Base-by-base conservation (phyloP, 495 filamentous ascomycete species). In the Cercophora scortea region DNA sequence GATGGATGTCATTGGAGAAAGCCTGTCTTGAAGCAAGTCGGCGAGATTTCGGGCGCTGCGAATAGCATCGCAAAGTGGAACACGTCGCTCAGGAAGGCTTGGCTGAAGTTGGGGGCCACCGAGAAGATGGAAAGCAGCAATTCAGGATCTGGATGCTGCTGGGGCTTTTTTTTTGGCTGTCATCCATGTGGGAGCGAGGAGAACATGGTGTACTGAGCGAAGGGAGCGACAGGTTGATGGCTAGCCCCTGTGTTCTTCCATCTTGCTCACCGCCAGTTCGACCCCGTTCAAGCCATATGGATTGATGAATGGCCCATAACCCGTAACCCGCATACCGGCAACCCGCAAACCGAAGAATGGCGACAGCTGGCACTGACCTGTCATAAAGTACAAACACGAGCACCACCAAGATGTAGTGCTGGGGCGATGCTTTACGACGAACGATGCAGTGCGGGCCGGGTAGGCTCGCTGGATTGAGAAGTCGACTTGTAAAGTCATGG, bases 191-290 rank as follows among this genome's bases (percentile, higher is more conserved):
- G 16, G 42, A 17, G 42, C 42, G 42, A 43, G 42, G 8, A n/a
- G 15, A 17, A 9, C 16, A 43, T n/a, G 25, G 5, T 2, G 25
- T 25, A 25, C 25, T 25, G 25, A 25, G 25, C 25, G 5, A 5
- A 25, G 25, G 25, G 25, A 25, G 25, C 25, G 25, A 25, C 5
- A 1, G n/a, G 42, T 8, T n/a, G 17, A 18, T 1, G 13, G n/a
- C 3, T 18, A 18, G 43, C 8, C 42, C 4, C 9, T 45, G 43
- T 9, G 25, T 45, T 17, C 2, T 6, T 32, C 43, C 25, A 1
- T 32, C 1, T 45, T 32, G 1, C 50, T 66, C 63, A 66, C 63
- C 63, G 63, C 61, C 61, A 64, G 63, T 65, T 64, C 42, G 32
- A 18, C 39, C 45, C 38, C 49, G 44, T 49, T 60, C 47, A 25